A percentile compares a stretch with the other conserved stretches of the same genome.
Evolutionary conservation across 1,139 yeast species (phyloP).

Genomic region (Arxiozyma bovina): DNA sequence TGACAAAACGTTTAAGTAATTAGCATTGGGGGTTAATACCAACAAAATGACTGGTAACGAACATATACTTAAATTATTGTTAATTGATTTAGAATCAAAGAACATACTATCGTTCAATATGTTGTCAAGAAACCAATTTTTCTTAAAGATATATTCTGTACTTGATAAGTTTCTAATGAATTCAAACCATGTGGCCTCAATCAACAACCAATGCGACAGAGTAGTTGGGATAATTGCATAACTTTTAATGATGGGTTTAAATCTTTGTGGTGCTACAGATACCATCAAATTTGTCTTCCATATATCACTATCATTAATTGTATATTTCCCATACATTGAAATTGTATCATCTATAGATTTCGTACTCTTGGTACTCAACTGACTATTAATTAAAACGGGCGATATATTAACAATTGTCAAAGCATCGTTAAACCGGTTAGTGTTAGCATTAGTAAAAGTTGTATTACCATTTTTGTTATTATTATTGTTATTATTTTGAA

Average conservation of each 20-base stretch:
- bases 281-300: constrained; percentile 8
- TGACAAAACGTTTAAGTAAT: background rate
- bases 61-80: constrained; percentile 18
- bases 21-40: constrained; percentile 1
- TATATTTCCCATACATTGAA: background rate
- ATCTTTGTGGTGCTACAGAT: constrained; percentile 9
- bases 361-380: background rate
- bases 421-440: constrained; percentile 1
- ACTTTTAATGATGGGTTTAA: constrained; percentile 6
- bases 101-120: constrained; percentile 1
- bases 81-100: constrained; percentile 9
- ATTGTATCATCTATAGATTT: background rate
- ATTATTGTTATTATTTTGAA: background rate
- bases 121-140: constrained; percentile 13
- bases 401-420: background rate
- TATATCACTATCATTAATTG: background rate
- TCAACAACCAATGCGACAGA: constrained; percentile 19
- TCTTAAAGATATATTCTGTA: constrained; percentile 9
- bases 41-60: constrained; percentile 15
- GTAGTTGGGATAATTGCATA: constrained; percentile 9
- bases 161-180: constrained; percentile 12
- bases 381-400: background rate
- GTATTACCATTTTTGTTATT: too few relatives aligned
- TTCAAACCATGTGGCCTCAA: constrained; percentile 24
- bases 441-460: too few relatives aligned